phyloP scores from a whole-genome alignment of 2,329 filamentous ascomycete genomes.

The Triangularia setosa region DNA sequence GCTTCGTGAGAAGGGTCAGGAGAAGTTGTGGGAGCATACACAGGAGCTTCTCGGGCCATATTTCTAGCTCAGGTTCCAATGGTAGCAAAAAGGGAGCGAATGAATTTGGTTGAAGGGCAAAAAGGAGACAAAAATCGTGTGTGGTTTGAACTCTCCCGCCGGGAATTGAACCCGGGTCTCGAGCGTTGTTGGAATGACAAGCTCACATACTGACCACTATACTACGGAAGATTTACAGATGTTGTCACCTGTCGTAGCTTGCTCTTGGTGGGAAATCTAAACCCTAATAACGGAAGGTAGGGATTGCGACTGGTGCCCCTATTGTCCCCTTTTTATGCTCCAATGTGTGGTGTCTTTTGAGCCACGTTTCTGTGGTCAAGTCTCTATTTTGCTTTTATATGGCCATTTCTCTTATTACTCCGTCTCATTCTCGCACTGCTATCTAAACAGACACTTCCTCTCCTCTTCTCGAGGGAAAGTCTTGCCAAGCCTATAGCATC shows the following conservation, averaged over 20 bases:
- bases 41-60: constrained; percentile 27
- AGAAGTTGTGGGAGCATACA: constrained; percentile 34
- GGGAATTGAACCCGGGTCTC: constrained; percentile 15
- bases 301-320: background rate
- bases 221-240: constrained; percentile 12
- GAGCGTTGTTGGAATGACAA: constrained; percentile 12
- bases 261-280: background rate
- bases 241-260: constrained; percentile 11
- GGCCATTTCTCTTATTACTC: too few relatives aligned
- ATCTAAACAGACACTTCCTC: too few relatives aligned
- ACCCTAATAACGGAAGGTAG: background rate
- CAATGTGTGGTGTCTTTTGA: too few relatives aligned
- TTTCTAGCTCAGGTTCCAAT: background rate
- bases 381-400: too few relatives aligned
- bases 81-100: background rate
- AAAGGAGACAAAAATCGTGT: background rate
- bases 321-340: too few relatives aligned
- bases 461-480: too few relatives aligned
- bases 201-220: constrained; percentile 15
- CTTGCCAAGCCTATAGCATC: background rate
- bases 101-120: background rate
- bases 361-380: too few relatives aligned
- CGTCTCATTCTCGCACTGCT: too few relatives aligned
- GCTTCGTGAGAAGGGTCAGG: constrained; percentile 30
- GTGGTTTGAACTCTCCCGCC: constrained; percentile 12